Evolutionary conservation across 1,284 basidiomycete species (phyloP).

Genomic region (Moniliophthora roreri): DNA sequence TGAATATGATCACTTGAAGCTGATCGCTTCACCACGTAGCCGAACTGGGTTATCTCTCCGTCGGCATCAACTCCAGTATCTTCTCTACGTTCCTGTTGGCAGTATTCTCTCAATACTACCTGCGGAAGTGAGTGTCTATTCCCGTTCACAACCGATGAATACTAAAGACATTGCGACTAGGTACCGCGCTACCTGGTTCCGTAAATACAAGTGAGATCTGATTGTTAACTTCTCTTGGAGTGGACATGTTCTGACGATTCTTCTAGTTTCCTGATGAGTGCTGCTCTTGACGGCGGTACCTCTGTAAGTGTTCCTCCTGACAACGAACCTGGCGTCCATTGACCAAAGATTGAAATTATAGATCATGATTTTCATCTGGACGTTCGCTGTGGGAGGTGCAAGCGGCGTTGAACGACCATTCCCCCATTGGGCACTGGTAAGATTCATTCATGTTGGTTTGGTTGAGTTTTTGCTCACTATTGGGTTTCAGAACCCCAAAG

Average conservation of each 20-base stretch:
- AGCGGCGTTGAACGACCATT: conserved; percentile 44
- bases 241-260: conserved; percentile 24
- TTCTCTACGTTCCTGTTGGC: conserved; percentile 51
- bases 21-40: neutral
- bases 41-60: conserved; percentile 40
- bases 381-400: conserved; percentile 63
- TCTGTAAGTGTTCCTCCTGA: conserved; percentile 5
- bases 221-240: conserved; percentile 31
- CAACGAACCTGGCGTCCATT: neutral
- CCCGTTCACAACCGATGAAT: neutral
- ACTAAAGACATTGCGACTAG: conserved; percentile 17
- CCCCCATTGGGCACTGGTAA: conserved; percentile 46
- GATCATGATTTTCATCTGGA: conserved; percentile 54
- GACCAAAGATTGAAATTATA: conserved; percentile 20
- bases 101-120: conserved; percentile 55
- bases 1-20: neutral
- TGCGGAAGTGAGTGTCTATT: conserved; percentile 32
- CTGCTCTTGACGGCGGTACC: conserved; percentile 58
- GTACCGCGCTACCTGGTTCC: conserved; percentile 48
- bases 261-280: conserved; percentile 19
- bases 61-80: conserved; percentile 56
- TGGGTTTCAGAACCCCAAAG: conserved; percentile 26
- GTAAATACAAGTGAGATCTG: conserved; percentile 46
- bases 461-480: neutral
- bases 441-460: conserved; percentile 8